phyloP scores from a whole-genome alignment of 495 filamentous ascomycete genomes.

The Pyrenula massariospora region DNA sequence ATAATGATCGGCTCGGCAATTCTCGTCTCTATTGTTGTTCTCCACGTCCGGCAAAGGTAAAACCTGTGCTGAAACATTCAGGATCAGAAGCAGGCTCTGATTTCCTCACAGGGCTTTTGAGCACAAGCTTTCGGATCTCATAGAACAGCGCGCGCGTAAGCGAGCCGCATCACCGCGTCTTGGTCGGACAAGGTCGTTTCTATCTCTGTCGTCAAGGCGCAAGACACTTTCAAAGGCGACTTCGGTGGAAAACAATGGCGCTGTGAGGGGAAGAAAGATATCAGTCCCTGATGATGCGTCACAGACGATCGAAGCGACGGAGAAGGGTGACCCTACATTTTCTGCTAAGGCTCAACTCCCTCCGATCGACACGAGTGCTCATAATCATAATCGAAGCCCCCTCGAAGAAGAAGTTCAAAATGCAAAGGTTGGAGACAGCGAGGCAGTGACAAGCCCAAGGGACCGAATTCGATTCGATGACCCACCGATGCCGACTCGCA shows the following conservation, averaged over 20 bases:
- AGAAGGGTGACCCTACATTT: background rate
- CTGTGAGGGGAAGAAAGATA: background rate
- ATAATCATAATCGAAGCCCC: background rate
- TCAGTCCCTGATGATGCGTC: background rate
- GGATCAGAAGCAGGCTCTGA: background rate
- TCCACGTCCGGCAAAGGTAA: conserved; percentile 37
- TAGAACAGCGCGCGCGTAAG: conserved; percentile 22
- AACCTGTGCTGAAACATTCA: background rate
- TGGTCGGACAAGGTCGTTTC: background rate
- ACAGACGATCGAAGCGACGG: background rate
- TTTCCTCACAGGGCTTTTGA: conserved; percentile 44
- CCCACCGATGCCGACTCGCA: background rate
- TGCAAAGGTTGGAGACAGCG: background rate
- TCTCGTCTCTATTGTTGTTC: conserved; percentile 50
- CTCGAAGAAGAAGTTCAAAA: background rate
- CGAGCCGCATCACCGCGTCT: background rate
- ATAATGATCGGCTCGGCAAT: conserved; percentile 64
- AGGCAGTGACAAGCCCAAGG: background rate
- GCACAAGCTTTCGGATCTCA: conserved; percentile 46
- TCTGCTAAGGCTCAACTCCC: background rate
- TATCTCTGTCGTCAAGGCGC: background rate
- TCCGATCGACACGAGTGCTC: background rate
- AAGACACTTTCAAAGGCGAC: background rate
- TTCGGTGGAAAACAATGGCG: background rate
- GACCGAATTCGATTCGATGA: background rate